Evolutionary conservation across 1,284 basidiomycete species (phyloP).

Genomic region (Schizophyllum commune): DNA sequence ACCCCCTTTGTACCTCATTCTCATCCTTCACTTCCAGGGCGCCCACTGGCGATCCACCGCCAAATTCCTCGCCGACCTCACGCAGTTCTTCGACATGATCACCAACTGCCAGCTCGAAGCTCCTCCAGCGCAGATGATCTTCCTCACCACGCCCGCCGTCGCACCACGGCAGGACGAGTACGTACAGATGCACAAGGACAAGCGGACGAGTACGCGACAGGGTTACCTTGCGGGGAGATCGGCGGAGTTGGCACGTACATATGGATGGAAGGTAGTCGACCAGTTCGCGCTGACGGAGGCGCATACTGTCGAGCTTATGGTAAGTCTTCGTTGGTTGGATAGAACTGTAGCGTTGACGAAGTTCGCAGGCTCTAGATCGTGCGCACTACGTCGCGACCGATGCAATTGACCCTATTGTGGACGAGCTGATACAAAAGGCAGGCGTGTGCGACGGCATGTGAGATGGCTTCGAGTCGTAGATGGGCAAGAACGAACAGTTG

Average conservation of each 20-base stretch:
- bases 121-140: not conserved
- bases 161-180: constrained; percentile 3
- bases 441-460: not conserved
- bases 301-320: constrained; percentile 1
- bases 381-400: constrained; percentile 4
- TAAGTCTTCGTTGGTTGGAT: too few relatives aligned
- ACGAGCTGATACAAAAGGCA: constrained; percentile 4
- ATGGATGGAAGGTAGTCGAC: constrained; percentile 1
- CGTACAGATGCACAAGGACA: constrained; percentile 1
- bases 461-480: too few relatives aligned
- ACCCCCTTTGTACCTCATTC: not conserved
- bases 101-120: not conserved
- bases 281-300: constrained; percentile 3
- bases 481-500: too few relatives aligned
- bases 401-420: constrained; percentile 4
- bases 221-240: not conserved
- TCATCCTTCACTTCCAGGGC: not conserved
- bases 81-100: not conserved
- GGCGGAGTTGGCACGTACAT: not conserved
- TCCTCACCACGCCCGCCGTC: not conserved
- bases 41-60: not conserved
- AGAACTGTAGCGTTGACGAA: not conserved
- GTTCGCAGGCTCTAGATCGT: not conserved
- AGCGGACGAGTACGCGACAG: constrained; percentile 1
- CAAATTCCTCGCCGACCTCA: not conserved